Evolutionary conservation across 1,284 basidiomycete genomes (phyloP).

Genomic region (Farysia itapuensis): DNA sequence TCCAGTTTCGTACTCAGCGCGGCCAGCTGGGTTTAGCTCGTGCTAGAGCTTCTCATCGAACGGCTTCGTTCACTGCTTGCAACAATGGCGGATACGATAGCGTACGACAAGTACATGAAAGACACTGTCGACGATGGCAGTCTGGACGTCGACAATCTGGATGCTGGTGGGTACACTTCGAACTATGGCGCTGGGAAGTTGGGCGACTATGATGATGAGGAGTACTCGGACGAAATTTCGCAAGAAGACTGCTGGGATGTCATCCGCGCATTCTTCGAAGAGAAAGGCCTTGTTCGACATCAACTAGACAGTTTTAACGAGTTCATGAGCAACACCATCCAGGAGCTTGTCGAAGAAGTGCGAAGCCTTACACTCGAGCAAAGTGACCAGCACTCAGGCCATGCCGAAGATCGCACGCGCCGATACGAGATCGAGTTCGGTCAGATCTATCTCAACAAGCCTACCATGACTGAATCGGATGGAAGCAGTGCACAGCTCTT

Average conservation of each 20-base stretch:
- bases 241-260: constrained; percentile 60
- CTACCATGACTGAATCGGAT: constrained; percentile 92
- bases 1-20: no score
- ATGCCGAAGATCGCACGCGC: constrained; percentile 65
- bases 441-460: constrained; percentile 93
- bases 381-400: constrained; percentile 84
- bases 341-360: constrained; percentile 96
- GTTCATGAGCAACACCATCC: constrained; percentile 99
- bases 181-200: constrained; percentile 19
- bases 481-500: constrained; percentile 90
- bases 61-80: no score
- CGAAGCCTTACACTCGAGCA: constrained; percentile 92
- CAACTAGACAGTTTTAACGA: constrained; percentile 99
- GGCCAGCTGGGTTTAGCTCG: no score
- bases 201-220: constrained; percentile 37
- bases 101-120: constrained; percentile 49
- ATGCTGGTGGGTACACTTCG: constrained; percentile 18
- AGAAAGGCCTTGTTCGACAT: constrained; percentile 95
- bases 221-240: constrained; percentile 51
- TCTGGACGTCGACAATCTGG: constrained; percentile 29
- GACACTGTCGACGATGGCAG: constrained; percentile 33
- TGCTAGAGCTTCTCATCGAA: no score
- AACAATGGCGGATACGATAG: constrained; percentile 36
- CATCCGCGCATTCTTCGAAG: constrained; percentile 93
- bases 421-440: constrained; percentile 97